Evolutionary conservation across 208 protist species (phyloP).

Genomic region (Trypanosoma cruzi): DNA sequence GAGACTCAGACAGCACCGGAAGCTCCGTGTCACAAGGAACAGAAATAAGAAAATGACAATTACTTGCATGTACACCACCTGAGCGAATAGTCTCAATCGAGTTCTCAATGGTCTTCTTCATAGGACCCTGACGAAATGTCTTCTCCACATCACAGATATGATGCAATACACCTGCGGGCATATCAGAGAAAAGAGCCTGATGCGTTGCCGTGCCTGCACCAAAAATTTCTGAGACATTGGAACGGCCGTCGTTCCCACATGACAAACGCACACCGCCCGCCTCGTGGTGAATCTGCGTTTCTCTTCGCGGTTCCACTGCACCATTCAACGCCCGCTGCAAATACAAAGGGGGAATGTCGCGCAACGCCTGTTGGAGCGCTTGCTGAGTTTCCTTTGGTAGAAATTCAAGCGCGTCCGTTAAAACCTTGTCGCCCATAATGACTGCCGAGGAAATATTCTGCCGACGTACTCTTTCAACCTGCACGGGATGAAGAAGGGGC

Average conservation of each 20-base stretch:
- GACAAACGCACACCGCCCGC: neutral
- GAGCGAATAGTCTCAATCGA: neutral
- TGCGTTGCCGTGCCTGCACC: neutral
- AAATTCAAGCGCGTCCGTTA: neutral
- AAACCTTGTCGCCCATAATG: neutral
- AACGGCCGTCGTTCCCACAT: neutral
- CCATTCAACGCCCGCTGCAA: neutral
- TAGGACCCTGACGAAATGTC: neutral
- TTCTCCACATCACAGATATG: neutral
- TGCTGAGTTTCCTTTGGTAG: neutral
- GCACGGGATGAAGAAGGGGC: neutral
- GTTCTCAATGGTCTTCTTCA: neutral
- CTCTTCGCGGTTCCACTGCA: neutral
- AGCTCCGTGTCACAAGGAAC: neutral
- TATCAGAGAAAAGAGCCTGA: neutral
- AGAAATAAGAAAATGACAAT: constrained; percentile 1
- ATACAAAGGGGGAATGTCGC: neutral
- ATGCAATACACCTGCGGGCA: neutral
- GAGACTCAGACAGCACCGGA: neutral
- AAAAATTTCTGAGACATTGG: neutral
- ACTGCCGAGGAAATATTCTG: neutral
- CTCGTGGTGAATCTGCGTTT: constrained; percentile 1
- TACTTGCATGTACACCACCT: neutral
- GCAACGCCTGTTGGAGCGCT: neutral
- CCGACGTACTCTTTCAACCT: neutral